Percentiles rank a stretch among this genome's conserved stretches.
Evolutionary conservation across 768 basidiomycete genomes (phyloP).

Genomic region (Cubamyces lactineus): DNA sequence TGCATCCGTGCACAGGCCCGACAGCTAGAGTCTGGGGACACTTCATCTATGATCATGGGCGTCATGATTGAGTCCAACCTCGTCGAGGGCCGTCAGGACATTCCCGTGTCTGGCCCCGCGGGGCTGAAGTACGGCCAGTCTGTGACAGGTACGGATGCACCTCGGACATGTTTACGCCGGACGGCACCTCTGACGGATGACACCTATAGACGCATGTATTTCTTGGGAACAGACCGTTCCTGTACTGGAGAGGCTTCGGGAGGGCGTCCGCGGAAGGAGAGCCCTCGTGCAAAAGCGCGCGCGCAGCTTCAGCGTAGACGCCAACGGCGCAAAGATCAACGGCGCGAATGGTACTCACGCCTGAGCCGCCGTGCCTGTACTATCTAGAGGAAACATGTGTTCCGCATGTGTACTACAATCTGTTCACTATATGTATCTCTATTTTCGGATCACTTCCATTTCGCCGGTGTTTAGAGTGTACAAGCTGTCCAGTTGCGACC

Average conservation of each 20-base stretch:
- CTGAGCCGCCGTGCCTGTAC: neutral
- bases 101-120: conserved; percentile 69
- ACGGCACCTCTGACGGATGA: neutral
- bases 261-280: conserved; percentile 82
- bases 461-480: neutral
- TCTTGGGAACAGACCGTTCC: conserved; percentile 89
- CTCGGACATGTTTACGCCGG: neutral
- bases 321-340: conserved; percentile 21
- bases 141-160: conserved; percentile 69
- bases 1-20: conserved; percentile 51
- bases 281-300: conserved; percentile 44
- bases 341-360: conserved; percentile 27
- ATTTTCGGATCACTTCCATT: neutral
- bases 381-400: conserved; percentile 10
- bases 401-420: neutral
- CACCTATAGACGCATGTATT: conserved; percentile 45
- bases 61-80: conserved; percentile 97
- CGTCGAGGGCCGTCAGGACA: conserved; percentile 84
- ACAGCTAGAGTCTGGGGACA: conserved; percentile 75
- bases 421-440: conserved; percentile 7
- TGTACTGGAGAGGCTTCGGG: conserved; percentile 80
- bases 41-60: conserved; percentile 77
- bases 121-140: conserved; percentile 83
- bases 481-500: neutral
- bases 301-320: conserved; percentile 27